Percentiles rank a stretch among this genome's conserved stretches.
Evolutionary conservation across 192 early-diverging fungal species (phyloP).

Genomic region (Coemansia biformis): DNA sequence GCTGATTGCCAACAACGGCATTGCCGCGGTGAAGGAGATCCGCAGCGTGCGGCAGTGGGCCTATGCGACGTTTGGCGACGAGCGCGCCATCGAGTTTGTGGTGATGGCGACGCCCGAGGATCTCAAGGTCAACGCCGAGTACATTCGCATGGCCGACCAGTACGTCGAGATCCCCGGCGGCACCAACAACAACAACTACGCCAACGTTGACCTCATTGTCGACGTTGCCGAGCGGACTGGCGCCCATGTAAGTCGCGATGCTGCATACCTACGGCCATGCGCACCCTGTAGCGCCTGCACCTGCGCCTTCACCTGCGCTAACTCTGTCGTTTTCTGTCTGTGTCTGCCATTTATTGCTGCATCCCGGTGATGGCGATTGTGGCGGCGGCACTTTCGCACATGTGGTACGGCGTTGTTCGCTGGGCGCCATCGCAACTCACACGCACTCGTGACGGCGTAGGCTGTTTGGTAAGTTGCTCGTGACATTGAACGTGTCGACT

Average conservation of each 20-base stretch:
- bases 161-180: slow-evolving; percentile 98
- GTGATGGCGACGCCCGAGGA: slow-evolving; percentile 99
- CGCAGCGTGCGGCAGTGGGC: slow-evolving; percentile 97
- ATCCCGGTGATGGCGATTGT: not conserved
- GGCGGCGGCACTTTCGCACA: too few species aligned
- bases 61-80: slow-evolving; percentile 96
- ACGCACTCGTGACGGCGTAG: slow-evolving; percentile 4
- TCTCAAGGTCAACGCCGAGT: slow-evolving; percentile 95
- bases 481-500: too few species aligned
- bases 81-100: slow-evolving; percentile 91
- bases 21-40: slow-evolving; percentile 99
- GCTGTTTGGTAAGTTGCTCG: slow-evolving; percentile 30
- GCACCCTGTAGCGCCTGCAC: not conserved
- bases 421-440: too few species aligned
- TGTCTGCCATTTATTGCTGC: not conserved
- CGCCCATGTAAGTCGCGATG: slow-evolving; percentile 57
- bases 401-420: too few species aligned
- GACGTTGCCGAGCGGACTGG: slow-evolving; percentile 95
- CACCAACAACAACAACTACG: slow-evolving; percentile 98
- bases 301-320: too few species aligned
- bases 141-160: slow-evolving; percentile 98
- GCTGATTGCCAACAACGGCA: slow-evolving; percentile 98
- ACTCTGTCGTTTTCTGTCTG: not conserved
- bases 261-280: not conserved
- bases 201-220: slow-evolving; percentile 97